These are phyloP conservation scores for Ampelocalamus luodianensis DNA, from an alignment of 176 grass and related monocot genomes.

Conservation along the genomic window DNA sequence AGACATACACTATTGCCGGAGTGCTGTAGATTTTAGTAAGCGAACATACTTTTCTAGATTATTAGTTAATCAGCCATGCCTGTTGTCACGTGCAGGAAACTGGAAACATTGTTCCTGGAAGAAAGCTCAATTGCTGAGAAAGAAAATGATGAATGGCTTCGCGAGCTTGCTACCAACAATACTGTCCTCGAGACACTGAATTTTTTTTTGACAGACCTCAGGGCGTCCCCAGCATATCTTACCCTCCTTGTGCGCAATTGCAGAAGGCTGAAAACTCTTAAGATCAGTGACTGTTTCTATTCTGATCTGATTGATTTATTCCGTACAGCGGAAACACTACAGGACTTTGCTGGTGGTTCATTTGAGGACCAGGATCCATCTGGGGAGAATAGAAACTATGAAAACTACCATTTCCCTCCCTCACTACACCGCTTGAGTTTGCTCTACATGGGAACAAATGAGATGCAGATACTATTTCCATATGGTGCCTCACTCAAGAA, in stretches of 20 bases:
- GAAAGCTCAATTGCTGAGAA: conserved; percentile 67
- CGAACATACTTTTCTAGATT: background rate
- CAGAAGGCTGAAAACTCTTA: conserved; percentile 64
- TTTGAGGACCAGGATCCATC: conserved; percentile 66
- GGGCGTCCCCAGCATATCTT: conserved; percentile 60
- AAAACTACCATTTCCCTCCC: conserved; percentile 69
- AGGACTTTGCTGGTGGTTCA: conserved; percentile 80
- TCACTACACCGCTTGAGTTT: conserved; percentile 60
- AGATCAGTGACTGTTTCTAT: conserved; percentile 75
- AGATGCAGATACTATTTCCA: conserved; percentile 80
- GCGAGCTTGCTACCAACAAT: conserved; percentile 69
- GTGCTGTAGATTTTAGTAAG: background rate
- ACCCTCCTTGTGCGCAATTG: conserved; percentile 72
- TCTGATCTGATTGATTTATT: conserved; percentile 60
- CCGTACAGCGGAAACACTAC: conserved; percentile 56
- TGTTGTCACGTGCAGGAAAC: conserved; percentile 60
- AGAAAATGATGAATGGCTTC: conserved; percentile 73
- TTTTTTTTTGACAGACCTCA: conserved; percentile 84
- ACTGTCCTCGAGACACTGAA: conserved; percentile 68
- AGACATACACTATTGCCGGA: background rate
- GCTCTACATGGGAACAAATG: conserved; percentile 70
- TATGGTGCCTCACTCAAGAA: conserved; percentile 76
- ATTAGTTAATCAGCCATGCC: conserved; percentile 19
- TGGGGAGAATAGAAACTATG: conserved; percentile 52
- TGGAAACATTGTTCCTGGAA: conserved; percentile 82